These are phyloP conservation scores for Neurospora sublineolata DNA, from an alignment of 495 filamentous ascomycete species.

Conservation along the genomic window DNA sequence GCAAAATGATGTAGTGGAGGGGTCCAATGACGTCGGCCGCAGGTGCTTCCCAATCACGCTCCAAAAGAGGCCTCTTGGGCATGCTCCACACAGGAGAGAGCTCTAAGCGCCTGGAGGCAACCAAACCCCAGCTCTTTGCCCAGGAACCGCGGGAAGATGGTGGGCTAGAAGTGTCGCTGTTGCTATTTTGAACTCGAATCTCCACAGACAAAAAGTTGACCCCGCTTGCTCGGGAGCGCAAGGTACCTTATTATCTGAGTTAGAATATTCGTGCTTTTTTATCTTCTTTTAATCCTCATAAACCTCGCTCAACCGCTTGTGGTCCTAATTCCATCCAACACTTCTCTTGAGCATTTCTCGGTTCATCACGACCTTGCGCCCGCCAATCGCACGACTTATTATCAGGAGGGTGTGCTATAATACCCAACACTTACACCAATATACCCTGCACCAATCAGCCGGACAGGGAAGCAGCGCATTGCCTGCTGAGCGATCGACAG, in stretches of 20 bases:
- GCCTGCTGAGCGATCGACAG: neutral
- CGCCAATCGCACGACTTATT: neutral
- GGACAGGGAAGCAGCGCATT: neutral
- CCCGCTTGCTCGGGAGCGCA: constrained; percentile 3
- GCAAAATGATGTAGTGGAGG: neutral
- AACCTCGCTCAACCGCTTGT: neutral
- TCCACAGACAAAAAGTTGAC: constrained; percentile 2
- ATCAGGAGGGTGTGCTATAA: neutral
- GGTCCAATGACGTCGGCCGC: constrained; percentile 24
- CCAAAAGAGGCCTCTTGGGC: constrained; percentile 18
- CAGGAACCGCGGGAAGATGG: constrained; percentile 14
- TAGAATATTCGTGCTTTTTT: neutral
- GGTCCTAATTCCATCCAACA: neutral
- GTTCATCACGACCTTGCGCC: neutral
- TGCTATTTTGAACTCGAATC: constrained; percentile 21
- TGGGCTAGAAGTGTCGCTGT: constrained; percentile 1
- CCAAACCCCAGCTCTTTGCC: neutral
- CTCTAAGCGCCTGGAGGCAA: constrained; percentile 24
- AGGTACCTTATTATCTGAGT: neutral
- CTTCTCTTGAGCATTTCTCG: neutral
- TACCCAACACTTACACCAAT: neutral
- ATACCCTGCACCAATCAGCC: neutral
- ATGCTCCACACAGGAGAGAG: constrained; percentile 18
- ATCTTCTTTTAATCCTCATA: neutral
- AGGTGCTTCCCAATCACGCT: neutral